Evolutionary conservation across 495 filamentous ascomycete genomes (phyloP).

Genomic region (Aspergillus wentii): DNA sequence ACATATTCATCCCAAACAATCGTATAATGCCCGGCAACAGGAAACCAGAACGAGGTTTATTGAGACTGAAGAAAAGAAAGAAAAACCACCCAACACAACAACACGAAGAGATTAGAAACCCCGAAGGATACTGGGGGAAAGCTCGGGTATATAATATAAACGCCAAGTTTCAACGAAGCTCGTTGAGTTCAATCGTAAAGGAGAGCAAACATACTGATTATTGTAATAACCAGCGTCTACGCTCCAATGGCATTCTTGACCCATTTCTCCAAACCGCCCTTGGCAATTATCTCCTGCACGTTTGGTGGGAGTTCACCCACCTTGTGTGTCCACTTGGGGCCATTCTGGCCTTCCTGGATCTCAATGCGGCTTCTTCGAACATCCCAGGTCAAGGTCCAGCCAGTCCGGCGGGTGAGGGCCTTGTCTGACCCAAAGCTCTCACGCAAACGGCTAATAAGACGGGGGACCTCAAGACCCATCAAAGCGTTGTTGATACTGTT

Average conservation of each 20-base stretch:
- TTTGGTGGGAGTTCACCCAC: slow-evolving; percentile 84
- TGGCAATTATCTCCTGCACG: slow-evolving; percentile 87
- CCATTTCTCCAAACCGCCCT: slow-evolving; percentile 73
- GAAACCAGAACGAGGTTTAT: not conserved
- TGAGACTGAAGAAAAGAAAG: not conserved
- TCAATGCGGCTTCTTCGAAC: slow-evolving; percentile 64
- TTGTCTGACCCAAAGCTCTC: slow-evolving; percentile 54
- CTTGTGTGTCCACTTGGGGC: slow-evolving; percentile 66
- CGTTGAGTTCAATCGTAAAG: not conserved
- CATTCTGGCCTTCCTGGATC: slow-evolving; percentile 63
- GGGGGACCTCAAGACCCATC: slow-evolving; percentile 77
- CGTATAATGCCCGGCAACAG: not conserved
- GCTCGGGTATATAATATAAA: slow-evolving; percentile 12
- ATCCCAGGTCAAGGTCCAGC: slow-evolving; percentile 88
- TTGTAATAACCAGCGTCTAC: slow-evolving; percentile 1
- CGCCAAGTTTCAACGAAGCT: not conserved
- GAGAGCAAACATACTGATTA: no score
- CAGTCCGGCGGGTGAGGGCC: slow-evolving; percentile 72
- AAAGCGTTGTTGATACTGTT: slow-evolving; percentile 94
- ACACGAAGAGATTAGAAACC: not conserved
- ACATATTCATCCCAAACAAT: slow-evolving; percentile 1
- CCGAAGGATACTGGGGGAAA: not conserved
- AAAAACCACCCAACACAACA: no score
- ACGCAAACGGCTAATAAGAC: slow-evolving; percentile 63
- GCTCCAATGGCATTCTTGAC: slow-evolving; percentile 55